Base-by-base conservation (phyloP, 2,329 filamentous ascomycete species). In the Paecilomyces sp. region DNA sequence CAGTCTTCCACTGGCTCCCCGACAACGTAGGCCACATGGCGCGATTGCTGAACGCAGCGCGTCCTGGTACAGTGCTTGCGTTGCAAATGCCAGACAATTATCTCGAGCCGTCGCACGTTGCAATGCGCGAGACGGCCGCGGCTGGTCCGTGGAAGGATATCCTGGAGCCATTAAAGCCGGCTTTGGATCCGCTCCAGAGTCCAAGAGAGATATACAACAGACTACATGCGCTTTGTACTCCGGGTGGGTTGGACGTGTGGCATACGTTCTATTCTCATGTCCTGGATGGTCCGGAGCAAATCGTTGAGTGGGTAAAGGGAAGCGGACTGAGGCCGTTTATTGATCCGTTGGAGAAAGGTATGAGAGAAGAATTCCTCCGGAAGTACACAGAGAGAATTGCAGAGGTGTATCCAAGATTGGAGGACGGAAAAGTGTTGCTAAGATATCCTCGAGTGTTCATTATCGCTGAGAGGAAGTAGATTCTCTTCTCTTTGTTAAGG, bases 271-370 rank as follows among this genome's bases (percentile, higher is more conserved):
- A 87, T 62, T 72, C 79, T 28, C 84, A 86, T 67, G 68, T 78
- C 0, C 66, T 86, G 59, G 72, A 76, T 2, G 76, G 74, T 24
- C 81, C 81, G 22, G 62, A 69, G 12, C 80, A 75, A 1, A 81
- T 87, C 51, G 79, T 86, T 5, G 83, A 85, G 67, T 87, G 84
- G 84, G 80, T 86, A 2, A 81, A 80, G 63, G 81, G 82, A 0
- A 85, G 82, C 0, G 84, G 83, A 0, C 66, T 87, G 63, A 75
- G 78, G 63, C 84, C 84, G 0, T 87, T 78, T 64, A 57, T 86
- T 58, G 76, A 85, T 54, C 72, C 76, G 3, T 72, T 86, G 41
- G 68, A 71, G 1, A 65, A 66, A 3, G 69, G 72, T 2, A 75
- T 80, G 33, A 77, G 71, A 60, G 68, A 74, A 9, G 75, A 55